Evolutionary conservation across 371 early-diverging fungal genomes (phyloP).

Genomic region (Choanephora cucurbitarum): DNA sequence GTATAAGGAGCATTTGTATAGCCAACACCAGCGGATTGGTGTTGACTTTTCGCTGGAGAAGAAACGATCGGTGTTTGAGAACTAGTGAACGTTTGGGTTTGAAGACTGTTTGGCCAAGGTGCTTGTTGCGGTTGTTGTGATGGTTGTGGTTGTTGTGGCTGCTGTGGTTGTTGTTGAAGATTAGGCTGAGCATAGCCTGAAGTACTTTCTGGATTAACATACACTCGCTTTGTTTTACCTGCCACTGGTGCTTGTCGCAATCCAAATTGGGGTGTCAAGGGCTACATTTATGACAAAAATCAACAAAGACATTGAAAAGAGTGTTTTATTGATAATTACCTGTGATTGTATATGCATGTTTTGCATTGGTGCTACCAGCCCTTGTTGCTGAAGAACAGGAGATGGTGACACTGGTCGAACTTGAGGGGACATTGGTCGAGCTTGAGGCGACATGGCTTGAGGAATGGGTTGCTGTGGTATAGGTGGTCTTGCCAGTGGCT

Average conservation of each 20-base stretch:
- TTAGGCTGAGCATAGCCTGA: background rate
- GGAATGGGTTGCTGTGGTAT: background rate
- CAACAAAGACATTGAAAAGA: constrained; percentile 11
- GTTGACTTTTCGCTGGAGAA: constrained; percentile 7
- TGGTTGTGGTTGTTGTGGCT: constrained; percentile 1
- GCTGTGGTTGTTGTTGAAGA: constrained; percentile 1
- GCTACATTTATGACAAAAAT: background rate
- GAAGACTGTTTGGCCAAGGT: constrained; percentile 17
- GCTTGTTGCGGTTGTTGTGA: constrained; percentile 5
- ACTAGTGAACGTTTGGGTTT: no score
- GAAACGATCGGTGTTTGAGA: constrained; percentile 1
- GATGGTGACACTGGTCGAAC: constrained; percentile 8
- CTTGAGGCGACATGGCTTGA: background rate
- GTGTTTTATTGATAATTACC: background rate
- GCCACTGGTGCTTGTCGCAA: background rate
- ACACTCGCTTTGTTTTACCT: constrained; percentile 40
- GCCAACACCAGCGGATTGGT: constrained; percentile 34
- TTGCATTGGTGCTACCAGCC: constrained; percentile 32
- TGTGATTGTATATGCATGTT: constrained; percentile 36
- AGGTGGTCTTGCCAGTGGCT: background rate
- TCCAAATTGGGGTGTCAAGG: background rate
- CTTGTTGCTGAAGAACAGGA: constrained; percentile 8
- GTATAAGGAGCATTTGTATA: constrained; percentile 42
- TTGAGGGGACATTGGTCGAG: no score
- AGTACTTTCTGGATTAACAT: constrained; percentile 35